Conservation (phyloP, 2,329 filamentous ascomycete genomes). For the Pyrenophora graminea region DNA sequence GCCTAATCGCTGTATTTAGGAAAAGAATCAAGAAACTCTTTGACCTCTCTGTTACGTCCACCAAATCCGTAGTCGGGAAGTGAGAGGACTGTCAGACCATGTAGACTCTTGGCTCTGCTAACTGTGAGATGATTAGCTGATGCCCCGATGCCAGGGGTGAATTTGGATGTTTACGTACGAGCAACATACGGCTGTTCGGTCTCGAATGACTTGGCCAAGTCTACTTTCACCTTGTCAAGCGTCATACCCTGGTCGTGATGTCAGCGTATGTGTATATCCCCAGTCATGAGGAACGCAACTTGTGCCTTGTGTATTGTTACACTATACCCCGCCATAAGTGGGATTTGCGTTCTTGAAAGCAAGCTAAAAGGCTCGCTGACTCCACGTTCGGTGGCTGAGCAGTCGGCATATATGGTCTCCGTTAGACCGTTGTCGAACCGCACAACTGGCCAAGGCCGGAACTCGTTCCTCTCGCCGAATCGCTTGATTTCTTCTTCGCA, state of each 20-base stretch:
- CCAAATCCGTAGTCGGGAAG: no score
- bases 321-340: conserved; percentile 64
- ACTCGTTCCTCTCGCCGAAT: conserved; percentile 44
- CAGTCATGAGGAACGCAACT: conserved; percentile 33
- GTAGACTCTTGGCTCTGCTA: conserved; percentile 57
- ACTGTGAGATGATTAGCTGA: conserved; percentile 36
- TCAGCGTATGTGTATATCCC: no score
- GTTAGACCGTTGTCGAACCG: conserved; percentile 55
- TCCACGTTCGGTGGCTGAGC: conserved; percentile 55
- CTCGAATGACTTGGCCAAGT: conserved; percentile 59
- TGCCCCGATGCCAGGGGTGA: no score
- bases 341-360: conserved; percentile 64
- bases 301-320: conserved; percentile 65
- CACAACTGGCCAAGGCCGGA: conserved; percentile 56
- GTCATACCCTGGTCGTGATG: conserved; percentile 53
- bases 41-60: no score
- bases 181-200: conserved; percentile 66
- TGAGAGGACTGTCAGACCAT: conserved; percentile 46
- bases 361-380: conserved; percentile 53
- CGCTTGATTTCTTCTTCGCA: conserved; percentile 45
- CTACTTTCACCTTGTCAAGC: conserved; percentile 60
- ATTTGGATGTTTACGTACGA: conserved; percentile 17
- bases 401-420: conserved; percentile 57
- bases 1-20: no score
- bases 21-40: no score